These are phyloP conservation scores for Lepidopterella palustris DNA, from an alignment of 495 filamentous ascomycete genomes.

Conservation along the genomic window DNA sequence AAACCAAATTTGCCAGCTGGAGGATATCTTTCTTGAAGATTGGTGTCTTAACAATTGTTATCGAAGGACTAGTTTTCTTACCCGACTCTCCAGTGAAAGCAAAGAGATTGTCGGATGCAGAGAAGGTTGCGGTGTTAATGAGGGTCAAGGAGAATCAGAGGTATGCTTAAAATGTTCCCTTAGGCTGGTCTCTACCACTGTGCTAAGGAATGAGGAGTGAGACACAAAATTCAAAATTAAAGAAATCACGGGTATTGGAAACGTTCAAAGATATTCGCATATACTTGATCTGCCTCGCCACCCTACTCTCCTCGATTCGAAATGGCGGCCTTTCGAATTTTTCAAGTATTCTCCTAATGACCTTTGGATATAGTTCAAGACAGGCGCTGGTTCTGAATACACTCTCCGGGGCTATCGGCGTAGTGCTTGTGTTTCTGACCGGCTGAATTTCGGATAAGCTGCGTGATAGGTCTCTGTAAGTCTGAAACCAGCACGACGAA, in stretches of 20 bases:
- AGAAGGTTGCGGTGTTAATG: background rate
- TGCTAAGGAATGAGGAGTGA: slow-evolving; percentile 8
- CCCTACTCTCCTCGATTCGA: slow-evolving; percentile 14
- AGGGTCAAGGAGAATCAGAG: background rate
- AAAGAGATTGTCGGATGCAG: background rate
- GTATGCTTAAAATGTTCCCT: no score
- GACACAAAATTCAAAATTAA: slow-evolving; percentile 36
- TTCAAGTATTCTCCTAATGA: slow-evolving; percentile 20
- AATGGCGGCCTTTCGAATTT: slow-evolving; percentile 26
- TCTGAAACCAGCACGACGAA: no score
- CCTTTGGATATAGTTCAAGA: slow-evolving; percentile 31
- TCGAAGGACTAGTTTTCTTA: background rate
- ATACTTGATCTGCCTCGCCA: slow-evolving; percentile 2
- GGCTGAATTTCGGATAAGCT: slow-evolving; percentile 32
- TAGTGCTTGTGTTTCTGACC: slow-evolving; percentile 27
- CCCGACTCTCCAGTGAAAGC: background rate
- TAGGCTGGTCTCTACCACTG: no score
- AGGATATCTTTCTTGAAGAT: slow-evolving; percentile 20
- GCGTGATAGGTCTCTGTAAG: slow-evolving; percentile 27
- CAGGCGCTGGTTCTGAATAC: slow-evolving; percentile 32
- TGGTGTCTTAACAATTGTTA: background rate
- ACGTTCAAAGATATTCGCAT: slow-evolving; percentile 35
- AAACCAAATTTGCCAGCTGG: slow-evolving; percentile 14
- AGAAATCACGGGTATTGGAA: slow-evolving; percentile 37
- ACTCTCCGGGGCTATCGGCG: slow-evolving; percentile 32